Conservation (phyloP, 441 rosid species). For the Gossypium aridum region DNA sequence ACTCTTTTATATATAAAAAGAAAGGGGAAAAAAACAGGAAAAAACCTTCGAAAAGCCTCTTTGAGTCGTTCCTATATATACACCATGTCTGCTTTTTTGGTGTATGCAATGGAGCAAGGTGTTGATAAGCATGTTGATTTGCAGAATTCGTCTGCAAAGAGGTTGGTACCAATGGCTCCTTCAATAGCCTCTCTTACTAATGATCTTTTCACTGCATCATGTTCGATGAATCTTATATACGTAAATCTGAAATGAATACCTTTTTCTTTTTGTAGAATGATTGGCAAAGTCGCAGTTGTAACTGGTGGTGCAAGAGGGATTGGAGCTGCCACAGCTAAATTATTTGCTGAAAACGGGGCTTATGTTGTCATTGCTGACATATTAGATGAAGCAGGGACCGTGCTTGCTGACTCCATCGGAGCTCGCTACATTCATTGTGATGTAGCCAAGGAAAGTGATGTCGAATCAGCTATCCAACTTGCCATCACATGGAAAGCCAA, state of each 20-base stretch:
- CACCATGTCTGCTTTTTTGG: background rate
- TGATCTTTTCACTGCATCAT: too few species aligned
- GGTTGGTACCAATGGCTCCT: slow-evolving; percentile 14
- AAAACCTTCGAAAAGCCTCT: background rate
- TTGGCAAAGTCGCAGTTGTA: slow-evolving; percentile 56
- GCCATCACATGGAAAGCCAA: slow-evolving; percentile 56
- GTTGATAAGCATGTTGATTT: background rate
- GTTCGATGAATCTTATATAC: too few species aligned
- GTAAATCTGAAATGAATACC: background rate
- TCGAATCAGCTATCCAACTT: slow-evolving; percentile 48
- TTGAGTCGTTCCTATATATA: background rate
- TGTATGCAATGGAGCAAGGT: slow-evolving; percentile 19
- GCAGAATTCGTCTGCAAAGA: slow-evolving; percentile 15
- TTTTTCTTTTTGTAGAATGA: slow-evolving; percentile 23
- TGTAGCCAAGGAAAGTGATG: slow-evolving; percentile 53
- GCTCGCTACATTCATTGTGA: slow-evolving; percentile 70
- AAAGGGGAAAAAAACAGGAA: too few species aligned
- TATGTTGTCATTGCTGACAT: slow-evolving; percentile 65
- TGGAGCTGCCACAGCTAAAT: slow-evolving; percentile 70
- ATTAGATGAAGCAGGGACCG: slow-evolving; percentile 46
- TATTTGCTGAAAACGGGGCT: slow-evolving; percentile 67
- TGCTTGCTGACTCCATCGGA: slow-evolving; percentile 49
- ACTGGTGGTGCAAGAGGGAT: slow-evolving; percentile 93
- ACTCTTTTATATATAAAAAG: background rate
- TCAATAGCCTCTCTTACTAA: background rate